A percentile compares a stretch with the other conserved stretches of the same genome.
Conservation (phyloP, 2,329 filamentous ascomycete genomes). For the Hypoxylon sp. region DNA sequence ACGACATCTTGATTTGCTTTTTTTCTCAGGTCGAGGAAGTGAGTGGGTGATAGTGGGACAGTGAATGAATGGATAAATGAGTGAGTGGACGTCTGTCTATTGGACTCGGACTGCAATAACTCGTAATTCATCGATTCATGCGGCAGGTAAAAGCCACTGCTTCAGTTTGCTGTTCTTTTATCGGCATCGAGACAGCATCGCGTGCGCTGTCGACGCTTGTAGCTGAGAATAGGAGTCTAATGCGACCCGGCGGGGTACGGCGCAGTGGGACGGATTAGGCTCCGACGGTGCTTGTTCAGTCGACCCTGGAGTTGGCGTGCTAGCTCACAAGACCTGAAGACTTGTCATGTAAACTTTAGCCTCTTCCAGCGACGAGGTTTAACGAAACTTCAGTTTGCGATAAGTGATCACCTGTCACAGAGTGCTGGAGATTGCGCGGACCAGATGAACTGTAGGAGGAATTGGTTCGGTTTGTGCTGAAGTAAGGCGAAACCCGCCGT, state of each 20-base stretch:
- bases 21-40: neutral
- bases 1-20: neutral
- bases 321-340: no score
- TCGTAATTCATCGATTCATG: slow-evolving; percentile 4
- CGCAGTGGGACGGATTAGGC: neutral
- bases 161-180: neutral
- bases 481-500: neutral
- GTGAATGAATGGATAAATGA: neutral
- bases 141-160: neutral
- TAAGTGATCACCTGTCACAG: no score
- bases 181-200: neutral
- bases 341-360: neutral
- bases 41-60: neutral
- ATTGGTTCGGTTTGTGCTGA: neutral
- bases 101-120: neutral
- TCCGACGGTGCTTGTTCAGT: neutral
- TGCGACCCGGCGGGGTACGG: neutral
- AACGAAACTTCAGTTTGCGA: no score
- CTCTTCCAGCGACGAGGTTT: no score
- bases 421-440: neutral
- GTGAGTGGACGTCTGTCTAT: neutral
- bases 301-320: no score
- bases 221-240: neutral
- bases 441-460: no score
- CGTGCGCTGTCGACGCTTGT: neutral